Evolutionary conservation across 345 rosid genomes (phyloP).

Genomic region (Salix arbutifolia): DNA sequence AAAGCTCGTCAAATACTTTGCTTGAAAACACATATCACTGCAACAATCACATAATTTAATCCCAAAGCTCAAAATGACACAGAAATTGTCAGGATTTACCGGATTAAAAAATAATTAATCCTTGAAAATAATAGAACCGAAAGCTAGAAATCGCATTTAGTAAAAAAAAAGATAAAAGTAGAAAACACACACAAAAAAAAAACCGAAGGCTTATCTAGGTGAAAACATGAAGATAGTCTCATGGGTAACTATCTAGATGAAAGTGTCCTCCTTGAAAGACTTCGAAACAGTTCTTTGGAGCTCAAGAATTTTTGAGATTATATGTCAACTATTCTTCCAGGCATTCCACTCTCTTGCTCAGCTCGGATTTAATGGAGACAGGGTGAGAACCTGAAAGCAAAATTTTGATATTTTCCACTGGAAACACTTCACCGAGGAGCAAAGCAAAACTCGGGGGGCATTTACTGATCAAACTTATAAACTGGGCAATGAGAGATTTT

Average conservation of each 20-base stretch:
- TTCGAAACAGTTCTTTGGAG: conserved; percentile 69
- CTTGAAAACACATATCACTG: conserved; percentile 80
- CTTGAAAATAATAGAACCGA: too few relatives aligned
- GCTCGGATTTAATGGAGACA: conserved; percentile 43
- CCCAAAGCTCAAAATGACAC: conserved; percentile 87
- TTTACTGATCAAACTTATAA: conserved; percentile 29
- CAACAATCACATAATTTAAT: conserved; percentile 88
- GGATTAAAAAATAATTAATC: too few relatives aligned
- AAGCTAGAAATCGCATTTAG: too few relatives aligned
- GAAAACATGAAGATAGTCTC: too few relatives aligned
- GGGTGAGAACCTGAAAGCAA: conserved; percentile 19
- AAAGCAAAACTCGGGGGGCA: conserved; percentile 27
- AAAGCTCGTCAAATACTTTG: conserved; percentile 75
- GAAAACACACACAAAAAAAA: too few relatives aligned
- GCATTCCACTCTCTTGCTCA: conserved; percentile 62
- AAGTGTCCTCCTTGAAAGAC: conserved; percentile 80
- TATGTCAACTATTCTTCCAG: conserved; percentile 63
- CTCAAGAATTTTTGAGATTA: conserved; percentile 64
- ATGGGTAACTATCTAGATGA: conserved; percentile 16
- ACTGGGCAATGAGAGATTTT: conserved; percentile 37
- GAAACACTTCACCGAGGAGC: conserved; percentile 13
- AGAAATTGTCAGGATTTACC: conserved; percentile 46
- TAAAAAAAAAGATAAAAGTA: too few relatives aligned
- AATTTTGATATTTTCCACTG: conserved; percentile 8
- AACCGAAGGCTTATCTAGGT: too few relatives aligned